These are phyloP conservation scores for Erodium trifolium DNA, from an alignment of 441 rosid species.

Conservation along the genomic window DNA sequence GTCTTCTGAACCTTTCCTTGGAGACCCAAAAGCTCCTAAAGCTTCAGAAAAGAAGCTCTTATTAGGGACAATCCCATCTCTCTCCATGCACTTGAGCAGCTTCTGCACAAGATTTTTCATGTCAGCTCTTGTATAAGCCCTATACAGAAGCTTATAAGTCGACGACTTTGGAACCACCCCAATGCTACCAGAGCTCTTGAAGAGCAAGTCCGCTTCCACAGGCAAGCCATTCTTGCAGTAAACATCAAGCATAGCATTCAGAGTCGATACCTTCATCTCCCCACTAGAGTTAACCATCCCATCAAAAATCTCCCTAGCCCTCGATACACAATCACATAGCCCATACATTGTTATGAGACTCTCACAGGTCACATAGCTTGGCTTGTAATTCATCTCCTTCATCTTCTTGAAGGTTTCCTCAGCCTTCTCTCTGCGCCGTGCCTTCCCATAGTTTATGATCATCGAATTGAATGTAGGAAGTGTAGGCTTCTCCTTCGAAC, in stretches of 20 bases:
- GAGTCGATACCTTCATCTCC: constrained; percentile 54
- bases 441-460: constrained; percentile 82
- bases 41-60: constrained; percentile 81
- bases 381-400: constrained; percentile 54
- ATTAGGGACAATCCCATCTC: constrained; percentile 65
- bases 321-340: constrained; percentile 55
- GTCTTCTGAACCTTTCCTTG: constrained; percentile 27
- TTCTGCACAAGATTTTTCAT: constrained; percentile 63
- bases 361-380: constrained; percentile 64
- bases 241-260: constrained; percentile 49
- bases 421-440: constrained; percentile 62
- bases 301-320: constrained; percentile 62
- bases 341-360: constrained; percentile 75
- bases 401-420: constrained; percentile 51
- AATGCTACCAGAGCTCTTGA: constrained; percentile 30
- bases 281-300: constrained; percentile 43
- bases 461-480: constrained; percentile 80
- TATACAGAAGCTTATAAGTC: constrained; percentile 77
- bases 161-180: constrained; percentile 50
- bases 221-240: constrained; percentile 56
- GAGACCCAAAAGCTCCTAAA: constrained; percentile 49
- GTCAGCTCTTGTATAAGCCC: constrained; percentile 67
- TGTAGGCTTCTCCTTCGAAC: constrained; percentile 76
- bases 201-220: constrained; percentile 60
- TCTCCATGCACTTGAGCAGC: constrained; percentile 59